phyloP scores from a whole-genome alignment of 345 rosid species.

The Hypericum androsaemum region DNA sequence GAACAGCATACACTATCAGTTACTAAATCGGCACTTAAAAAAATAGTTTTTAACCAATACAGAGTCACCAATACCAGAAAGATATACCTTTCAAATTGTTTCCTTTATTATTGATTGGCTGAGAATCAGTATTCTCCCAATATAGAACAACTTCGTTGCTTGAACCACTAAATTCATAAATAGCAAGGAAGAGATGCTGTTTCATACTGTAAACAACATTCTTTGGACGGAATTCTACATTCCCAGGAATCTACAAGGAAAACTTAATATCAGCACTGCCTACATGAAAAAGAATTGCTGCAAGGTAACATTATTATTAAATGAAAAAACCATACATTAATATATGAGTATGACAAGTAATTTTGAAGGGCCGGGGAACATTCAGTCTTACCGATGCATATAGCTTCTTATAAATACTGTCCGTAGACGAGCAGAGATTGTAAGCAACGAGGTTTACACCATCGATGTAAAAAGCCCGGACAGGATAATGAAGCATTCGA shows the following conservation, averaged over 20 bases:
- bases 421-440: conserved; percentile 77
- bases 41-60: neutral
- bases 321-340: neutral
- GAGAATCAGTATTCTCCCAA: conserved; percentile 75
- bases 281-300: neutral
- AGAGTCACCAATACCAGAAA: conserved; percentile 10
- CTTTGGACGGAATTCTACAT: conserved; percentile 69
- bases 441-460: conserved; percentile 79
- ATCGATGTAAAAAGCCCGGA: conserved; percentile 81
- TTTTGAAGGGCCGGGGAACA: conserved; percentile 5
- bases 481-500: conserved; percentile 93
- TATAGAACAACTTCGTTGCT: conserved; percentile 80
- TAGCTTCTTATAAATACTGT: conserved; percentile 72
- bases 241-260: conserved; percentile 62
- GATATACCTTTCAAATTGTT: conserved; percentile 68
- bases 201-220: conserved; percentile 61
- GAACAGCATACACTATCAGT: conserved; percentile 1
- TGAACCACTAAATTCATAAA: conserved; percentile 78
- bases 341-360: conserved; percentile 5
- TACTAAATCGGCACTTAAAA: neutral
- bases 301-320: neutral
- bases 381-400: conserved; percentile 56
- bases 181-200: conserved; percentile 68
- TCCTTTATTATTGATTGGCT: conserved; percentile 61
- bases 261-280: neutral